Evolutionary conservation across 2,329 filamentous ascomycete species (phyloP).

Genomic region (Lojkania enalia): DNA sequence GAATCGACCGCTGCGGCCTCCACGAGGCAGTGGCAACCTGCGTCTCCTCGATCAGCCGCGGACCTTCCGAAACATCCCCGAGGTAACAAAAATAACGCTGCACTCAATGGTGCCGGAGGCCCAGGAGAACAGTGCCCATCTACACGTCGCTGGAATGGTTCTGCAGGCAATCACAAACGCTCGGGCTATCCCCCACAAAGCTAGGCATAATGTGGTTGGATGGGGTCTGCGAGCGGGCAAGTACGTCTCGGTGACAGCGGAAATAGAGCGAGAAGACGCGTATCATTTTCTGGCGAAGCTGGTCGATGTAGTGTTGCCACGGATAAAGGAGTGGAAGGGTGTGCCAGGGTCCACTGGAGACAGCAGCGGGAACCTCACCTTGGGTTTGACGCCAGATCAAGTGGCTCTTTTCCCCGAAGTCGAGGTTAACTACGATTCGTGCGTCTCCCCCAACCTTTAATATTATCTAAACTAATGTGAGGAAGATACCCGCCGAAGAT

Average conservation of each 20-base stretch:
- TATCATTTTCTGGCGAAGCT: constrained; percentile 90
- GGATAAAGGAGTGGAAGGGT: constrained; percentile 94
- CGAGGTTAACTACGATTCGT: constrained; percentile 91
- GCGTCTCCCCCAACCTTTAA: constrained; percentile 48
- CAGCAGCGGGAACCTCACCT: constrained; percentile 81
- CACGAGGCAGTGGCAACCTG: constrained; percentile 74
- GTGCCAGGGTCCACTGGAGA: constrained; percentile 79
- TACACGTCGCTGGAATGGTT: constrained; percentile 83
- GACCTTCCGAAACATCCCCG: constrained; percentile 82
- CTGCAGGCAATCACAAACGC: constrained; percentile 84
- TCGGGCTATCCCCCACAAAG: constrained; percentile 69
- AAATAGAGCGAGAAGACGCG: constrained; percentile 77
- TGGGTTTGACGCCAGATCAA: constrained; percentile 75
- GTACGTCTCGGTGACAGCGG: constrained; percentile 74
- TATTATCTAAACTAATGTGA: constrained; percentile 2
- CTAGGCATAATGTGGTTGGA: constrained; percentile 69
- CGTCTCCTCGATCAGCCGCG: constrained; percentile 68
- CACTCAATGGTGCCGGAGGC: constrained; percentile 73
- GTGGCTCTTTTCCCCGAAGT: constrained; percentile 90
- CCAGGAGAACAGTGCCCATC: constrained; percentile 68
- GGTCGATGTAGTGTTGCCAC: constrained; percentile 86
- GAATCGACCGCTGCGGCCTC: constrained; percentile 82
- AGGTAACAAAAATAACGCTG: constrained; percentile 77
- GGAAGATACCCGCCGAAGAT: constrained; percentile 67
- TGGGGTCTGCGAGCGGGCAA: constrained; percentile 76